phyloP scores from a whole-genome alignment of 2,329 filamentous ascomycete genomes.

The Tolypocladium tundrense region DNA sequence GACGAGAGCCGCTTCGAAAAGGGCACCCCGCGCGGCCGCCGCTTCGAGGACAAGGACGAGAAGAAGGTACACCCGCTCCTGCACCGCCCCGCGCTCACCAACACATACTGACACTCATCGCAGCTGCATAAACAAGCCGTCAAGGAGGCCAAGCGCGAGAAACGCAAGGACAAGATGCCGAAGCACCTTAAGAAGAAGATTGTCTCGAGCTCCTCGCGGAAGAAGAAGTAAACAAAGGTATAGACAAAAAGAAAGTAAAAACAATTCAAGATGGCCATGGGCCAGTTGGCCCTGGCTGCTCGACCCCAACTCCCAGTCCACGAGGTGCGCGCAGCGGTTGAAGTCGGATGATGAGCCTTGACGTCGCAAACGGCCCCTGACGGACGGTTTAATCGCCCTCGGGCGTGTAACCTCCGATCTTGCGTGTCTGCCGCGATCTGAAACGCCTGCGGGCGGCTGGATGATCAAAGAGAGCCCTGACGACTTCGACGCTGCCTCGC shows the following conservation, averaged over 20 bases:
- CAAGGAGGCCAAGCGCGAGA: conserved; percentile 92
- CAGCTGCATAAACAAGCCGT: conserved; percentile 72
- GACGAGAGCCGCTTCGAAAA: conserved; percentile 52
- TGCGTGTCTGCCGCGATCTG: conserved; percentile 24
- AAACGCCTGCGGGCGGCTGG: conserved; percentile 25
- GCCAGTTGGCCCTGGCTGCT: background rate
- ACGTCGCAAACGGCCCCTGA: conserved; percentile 14
- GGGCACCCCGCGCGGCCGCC: conserved; percentile 64
- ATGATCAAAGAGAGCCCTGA: conserved; percentile 40
- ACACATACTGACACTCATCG: conserved; percentile 12
- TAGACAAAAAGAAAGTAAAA: conserved; percentile 3
- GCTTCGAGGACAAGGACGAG: conserved; percentile 82
- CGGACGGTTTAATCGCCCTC: conserved; percentile 17
- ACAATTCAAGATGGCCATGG: background rate
- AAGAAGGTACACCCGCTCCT: conserved; percentile 51
- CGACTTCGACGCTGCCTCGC: background rate
- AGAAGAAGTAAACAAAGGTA: conserved; percentile 42
- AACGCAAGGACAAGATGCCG: conserved; percentile 89
- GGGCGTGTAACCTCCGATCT: conserved; percentile 27
- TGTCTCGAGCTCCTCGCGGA: conserved; percentile 50
- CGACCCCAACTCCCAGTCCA: background rate
- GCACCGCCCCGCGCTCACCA: background rate
- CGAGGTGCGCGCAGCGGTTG: background rate
- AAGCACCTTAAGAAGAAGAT: conserved; percentile 93
- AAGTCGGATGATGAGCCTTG: conserved; percentile 39